Conservation (phyloP, 192 early-diverging fungal genomes). For the Spinellus fusiger region DNA sequence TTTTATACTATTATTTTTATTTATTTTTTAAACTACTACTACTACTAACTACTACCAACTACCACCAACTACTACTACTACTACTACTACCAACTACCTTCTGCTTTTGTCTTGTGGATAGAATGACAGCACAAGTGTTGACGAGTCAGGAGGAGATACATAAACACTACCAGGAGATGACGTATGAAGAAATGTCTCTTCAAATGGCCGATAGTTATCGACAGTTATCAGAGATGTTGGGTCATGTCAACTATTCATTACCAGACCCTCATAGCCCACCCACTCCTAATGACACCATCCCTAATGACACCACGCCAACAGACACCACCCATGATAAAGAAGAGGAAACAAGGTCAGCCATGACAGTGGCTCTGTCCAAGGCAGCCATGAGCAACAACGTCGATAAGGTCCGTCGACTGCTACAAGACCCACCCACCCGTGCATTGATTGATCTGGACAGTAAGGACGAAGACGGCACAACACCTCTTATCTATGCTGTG, state of each 20-base stretch:
- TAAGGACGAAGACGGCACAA: conserved; percentile 81
- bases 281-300: too few species aligned
- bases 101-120: too few species aligned
- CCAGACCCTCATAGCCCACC: too few species aligned
- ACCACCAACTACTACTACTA: too few species aligned
- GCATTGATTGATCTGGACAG: conserved; percentile 71
- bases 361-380: conserved; percentile 61
- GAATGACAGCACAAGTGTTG: too few species aligned
- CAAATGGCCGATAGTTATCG: conserved; percentile 27
- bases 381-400: conserved; percentile 68
- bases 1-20: neutral
- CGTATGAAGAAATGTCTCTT: conserved; percentile 30
- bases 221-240: conserved; percentile 24
- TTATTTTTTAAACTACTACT: too few species aligned
- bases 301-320: neutral
- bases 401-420: conserved; percentile 12
- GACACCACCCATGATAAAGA: neutral
- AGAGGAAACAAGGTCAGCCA: neutral
- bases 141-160: conserved; percentile 3
- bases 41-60: too few species aligned
- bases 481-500: conserved; percentile 81
- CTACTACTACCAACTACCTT: too few species aligned
- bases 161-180: conserved; percentile 29
- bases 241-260: too few species aligned
- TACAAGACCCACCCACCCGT: neutral